A percentile compares a stretch with the other conserved stretches of the same genome.
Conservation (phyloP, 495 filamentous ascomycete genomes). For the Cladorrhinum samala region DNA sequence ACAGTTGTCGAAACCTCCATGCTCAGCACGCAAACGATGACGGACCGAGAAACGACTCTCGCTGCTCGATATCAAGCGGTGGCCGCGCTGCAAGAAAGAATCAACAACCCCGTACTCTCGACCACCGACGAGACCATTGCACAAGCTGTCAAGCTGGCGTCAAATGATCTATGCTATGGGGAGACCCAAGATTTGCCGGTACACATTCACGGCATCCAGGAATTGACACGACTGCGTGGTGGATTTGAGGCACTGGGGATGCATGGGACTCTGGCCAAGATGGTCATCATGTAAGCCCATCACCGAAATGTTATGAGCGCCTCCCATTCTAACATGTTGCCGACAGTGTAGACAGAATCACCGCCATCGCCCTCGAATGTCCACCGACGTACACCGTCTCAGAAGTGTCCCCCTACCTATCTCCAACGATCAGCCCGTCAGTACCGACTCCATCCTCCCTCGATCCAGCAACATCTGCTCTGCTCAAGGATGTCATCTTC, state of each 20-base stretch:
- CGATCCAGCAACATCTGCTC: neutral
- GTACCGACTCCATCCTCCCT: neutral
- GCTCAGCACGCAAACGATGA: neutral
- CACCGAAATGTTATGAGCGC: too few relatives aligned
- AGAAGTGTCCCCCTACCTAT: neutral
- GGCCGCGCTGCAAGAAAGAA: neutral
- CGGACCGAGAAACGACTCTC: neutral
- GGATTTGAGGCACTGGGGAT: neutral
- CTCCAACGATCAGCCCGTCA: neutral
- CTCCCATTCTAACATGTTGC: neutral
- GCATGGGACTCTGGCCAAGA: slow-evolving; percentile 2
- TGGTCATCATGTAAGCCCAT: slow-evolving; percentile 13
- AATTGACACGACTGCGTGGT: slow-evolving; percentile 5
- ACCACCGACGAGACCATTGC: slow-evolving; percentile 7
- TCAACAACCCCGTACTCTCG: neutral
- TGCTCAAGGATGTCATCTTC: slow-evolving; percentile 15
- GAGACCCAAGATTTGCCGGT: slow-evolving; percentile 4
- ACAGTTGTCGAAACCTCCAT: slow-evolving; percentile 9
- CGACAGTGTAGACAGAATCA: slow-evolving; percentile 9
- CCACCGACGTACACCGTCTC: neutral
- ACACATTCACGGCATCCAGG: slow-evolving; percentile 2
- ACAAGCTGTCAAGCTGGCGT: slow-evolving; percentile 1
- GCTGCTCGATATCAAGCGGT: slow-evolving; percentile 2
- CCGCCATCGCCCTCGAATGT: slow-evolving; percentile 1
- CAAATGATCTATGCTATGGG: slow-evolving; percentile 13